Conservation (phyloP, 2,329 filamentous ascomycete genomes). For the Cryoendolithus antarcticus region DNA sequence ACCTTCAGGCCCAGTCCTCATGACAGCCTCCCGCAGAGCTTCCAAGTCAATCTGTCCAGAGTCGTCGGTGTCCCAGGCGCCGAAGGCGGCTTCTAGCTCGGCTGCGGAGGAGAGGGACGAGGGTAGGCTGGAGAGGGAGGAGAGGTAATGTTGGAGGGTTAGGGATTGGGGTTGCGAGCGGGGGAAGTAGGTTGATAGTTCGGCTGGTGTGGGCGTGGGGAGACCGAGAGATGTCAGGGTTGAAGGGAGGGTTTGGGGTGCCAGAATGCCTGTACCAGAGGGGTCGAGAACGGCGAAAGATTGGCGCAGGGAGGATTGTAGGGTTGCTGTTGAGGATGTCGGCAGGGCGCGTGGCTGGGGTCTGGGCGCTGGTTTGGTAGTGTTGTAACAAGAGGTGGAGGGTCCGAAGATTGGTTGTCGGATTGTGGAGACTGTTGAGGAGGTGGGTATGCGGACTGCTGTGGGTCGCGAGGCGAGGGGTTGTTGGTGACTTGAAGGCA, state of each 20-base stretch:
- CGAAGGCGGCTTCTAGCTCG: constrained; percentile 80
- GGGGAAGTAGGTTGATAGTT: constrained; percentile 74
- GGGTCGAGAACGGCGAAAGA: constrained; percentile 88
- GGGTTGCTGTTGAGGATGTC: constrained; percentile 66
- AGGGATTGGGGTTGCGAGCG: constrained; percentile 54
- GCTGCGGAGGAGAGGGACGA: constrained; percentile 61
- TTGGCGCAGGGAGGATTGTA: constrained; percentile 79
- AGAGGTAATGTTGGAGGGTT: constrained; percentile 74
- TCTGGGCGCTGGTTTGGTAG: constrained; percentile 5
- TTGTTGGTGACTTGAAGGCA: constrained; percentile 12
- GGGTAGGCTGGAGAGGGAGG: constrained; percentile 63
- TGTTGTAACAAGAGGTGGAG: not conserved
- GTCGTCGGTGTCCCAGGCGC: constrained; percentile 91
- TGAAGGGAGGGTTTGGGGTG: constrained; percentile 70
- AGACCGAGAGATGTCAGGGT: constrained; percentile 81
- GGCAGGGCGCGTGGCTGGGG: constrained; percentile 7
- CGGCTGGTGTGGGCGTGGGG: constrained; percentile 50
- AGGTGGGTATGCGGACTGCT: constrained; percentile 26
- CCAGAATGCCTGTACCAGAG: constrained; percentile 73
- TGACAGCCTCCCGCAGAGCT: constrained; percentile 69
- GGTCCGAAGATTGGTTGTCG: constrained; percentile 11
- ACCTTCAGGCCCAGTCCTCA: constrained; percentile 65
- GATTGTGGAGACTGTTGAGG: constrained; percentile 16
- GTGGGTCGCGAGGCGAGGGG: constrained; percentile 15
- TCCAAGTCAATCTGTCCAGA: constrained; percentile 79